Evolutionary conservation across 345 rosid genomes (phyloP).

Genomic region (Kandelia obovata): DNA sequence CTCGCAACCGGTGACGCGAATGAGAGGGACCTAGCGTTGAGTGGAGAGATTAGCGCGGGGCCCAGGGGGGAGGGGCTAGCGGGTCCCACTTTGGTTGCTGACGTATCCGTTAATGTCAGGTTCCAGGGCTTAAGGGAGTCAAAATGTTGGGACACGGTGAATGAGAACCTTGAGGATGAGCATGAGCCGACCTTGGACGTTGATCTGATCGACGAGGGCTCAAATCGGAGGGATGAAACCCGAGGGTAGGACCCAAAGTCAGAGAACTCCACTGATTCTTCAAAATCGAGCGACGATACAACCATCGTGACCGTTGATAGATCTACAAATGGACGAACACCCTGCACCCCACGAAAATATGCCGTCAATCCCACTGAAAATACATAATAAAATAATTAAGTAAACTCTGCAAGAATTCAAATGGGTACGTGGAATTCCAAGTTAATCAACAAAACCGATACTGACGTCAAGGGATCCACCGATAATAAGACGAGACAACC

Average conservation of each 20-base stretch:
- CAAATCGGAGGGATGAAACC: constrained; percentile 78
- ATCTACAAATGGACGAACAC: constrained; percentile 86
- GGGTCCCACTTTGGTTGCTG: constrained; percentile 47
- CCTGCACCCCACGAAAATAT: constrained; percentile 34
- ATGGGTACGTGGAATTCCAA: background rate
- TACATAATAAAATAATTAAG: background rate
- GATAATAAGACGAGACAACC: too few relatives aligned
- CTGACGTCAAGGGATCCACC: too few relatives aligned
- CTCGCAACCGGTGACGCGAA: constrained; percentile 78
- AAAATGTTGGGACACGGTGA: constrained; percentile 79
- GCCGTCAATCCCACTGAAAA: background rate
- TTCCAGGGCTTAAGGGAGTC: constrained; percentile 94
- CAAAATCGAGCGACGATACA: constrained; percentile 69
- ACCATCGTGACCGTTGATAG: constrained; percentile 60
- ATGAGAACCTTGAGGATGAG: constrained; percentile 86
- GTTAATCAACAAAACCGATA: too few relatives aligned
- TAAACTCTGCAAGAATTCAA: background rate
- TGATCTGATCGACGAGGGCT: constrained; percentile 51
- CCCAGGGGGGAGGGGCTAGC: constrained; percentile 38
- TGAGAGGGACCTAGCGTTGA: constrained; percentile 64
- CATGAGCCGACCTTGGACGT: constrained; percentile 67
- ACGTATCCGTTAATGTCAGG: constrained; percentile 61
- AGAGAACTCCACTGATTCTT: constrained; percentile 55
- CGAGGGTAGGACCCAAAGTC: constrained; percentile 62
- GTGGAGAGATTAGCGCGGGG: constrained; percentile 58